These are phyloP conservation scores for Kodamaea neixiangensis DNA, from an alignment of 805 yeast genomes.

Conservation along the genomic window DNA sequence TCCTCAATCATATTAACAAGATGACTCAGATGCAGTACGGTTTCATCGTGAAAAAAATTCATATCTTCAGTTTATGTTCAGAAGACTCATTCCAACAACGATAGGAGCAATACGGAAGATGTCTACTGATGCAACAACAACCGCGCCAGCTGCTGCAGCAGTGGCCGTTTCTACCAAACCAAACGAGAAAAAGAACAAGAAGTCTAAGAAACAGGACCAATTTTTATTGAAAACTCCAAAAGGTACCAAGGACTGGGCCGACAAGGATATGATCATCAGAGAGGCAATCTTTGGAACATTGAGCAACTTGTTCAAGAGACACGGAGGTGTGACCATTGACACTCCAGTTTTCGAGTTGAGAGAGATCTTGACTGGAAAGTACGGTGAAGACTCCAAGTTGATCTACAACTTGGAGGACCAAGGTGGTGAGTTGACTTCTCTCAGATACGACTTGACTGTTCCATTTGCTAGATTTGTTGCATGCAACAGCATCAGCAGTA, in stretches of 20 bases:
- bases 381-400: conserved; percentile 97
- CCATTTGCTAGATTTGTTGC: conserved; percentile 98
- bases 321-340: conserved; percentile 97
- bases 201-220: conserved; percentile 50
- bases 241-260: conserved; percentile 98
- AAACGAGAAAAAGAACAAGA: conserved; percentile 22
- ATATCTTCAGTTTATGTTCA: conserved; percentile 9
- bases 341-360: conserved; percentile 97
- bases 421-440: conserved; percentile 95
- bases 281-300: conserved; percentile 80
- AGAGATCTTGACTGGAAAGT: conserved; percentile 94
- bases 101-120: conserved; percentile 14
- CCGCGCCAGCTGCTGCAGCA: conserved; percentile 13
- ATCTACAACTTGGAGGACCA: conserved; percentile 97
- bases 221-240: conserved; percentile 92
- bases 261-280: conserved; percentile 93
- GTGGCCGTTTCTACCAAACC: conserved; percentile 13
- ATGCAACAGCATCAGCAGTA: conserved; percentile 84
- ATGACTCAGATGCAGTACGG: conserved; percentile 3
- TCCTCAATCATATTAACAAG: background rate
- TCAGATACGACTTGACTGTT: conserved; percentile 95
- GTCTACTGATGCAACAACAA: conserved; percentile 17
- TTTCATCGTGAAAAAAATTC: conserved; percentile 3
- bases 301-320: conserved; percentile 79
- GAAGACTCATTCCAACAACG: conserved; percentile 7